Evolutionary conservation across 805 yeast genomes (phyloP), one percentile per base, ranked within the genome.

Genomic region (Nakazawaea anatomiae): DNA sequence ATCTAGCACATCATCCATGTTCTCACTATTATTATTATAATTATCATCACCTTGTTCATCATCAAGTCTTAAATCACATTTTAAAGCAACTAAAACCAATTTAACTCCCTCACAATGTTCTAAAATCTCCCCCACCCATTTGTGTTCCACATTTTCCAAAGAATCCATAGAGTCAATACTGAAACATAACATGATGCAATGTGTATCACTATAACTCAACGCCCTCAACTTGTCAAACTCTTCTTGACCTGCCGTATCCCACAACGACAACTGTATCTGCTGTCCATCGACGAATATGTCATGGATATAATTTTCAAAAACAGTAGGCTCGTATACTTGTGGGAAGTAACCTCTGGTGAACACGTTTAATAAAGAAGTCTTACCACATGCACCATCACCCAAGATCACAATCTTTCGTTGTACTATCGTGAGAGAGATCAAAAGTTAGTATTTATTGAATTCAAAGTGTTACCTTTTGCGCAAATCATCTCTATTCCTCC

Each of bases 231-330:
- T 79, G 67, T 92, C 99, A 60, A 92, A 92, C 71, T 92, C 99
- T 70, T 92, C 99, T 73, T 92, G 99, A 6, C 99, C 99, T 1
- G 99, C 99, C 5, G 99, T 92, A 66, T 92, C 99, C 99, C 99
- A 94, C 50, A 92, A 73, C 12, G 97, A 90, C 52, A 92, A 72
- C 62, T 91, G 96, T 60, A 92, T 87, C 46, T 94, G 89, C 66
- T 89, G 89, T 48, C 92, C 92, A 66, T 92, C 99, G 50, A 92
- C 90, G 70, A 89, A 92, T 57, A 92, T 94, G 65, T 92, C 98
- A 69, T 92, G 98, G 53, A 91, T 96, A 65, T 92, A 92, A 71
- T 92, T 92, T 65, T 92, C 98, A 69, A 94, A 92, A 39, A 92
- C 97, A 0, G 99, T 92, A 29, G 99, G 99, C 64, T 91, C 99